A percentile compares a stretch with the other conserved stretches of the same genome.
phyloP scores from a whole-genome alignment of 305 asterid genomes.

The Coffea humblotiana region DNA sequence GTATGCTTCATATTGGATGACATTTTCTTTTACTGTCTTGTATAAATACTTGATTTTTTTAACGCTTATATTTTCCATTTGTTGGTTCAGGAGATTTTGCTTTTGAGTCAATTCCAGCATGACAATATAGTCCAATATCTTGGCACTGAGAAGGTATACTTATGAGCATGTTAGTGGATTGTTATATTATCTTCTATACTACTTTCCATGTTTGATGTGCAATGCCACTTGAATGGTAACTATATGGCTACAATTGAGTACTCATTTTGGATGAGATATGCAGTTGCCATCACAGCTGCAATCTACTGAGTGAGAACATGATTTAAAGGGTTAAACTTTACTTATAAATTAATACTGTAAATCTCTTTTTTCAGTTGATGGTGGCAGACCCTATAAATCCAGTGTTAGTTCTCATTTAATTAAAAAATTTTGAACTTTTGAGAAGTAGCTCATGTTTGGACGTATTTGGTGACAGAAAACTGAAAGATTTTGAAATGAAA shows the following conservation, averaged over 20 bases:
- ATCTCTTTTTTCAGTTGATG: not conserved
- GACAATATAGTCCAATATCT: conserved; percentile 88
- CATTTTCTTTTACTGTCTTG: conserved; percentile 12
- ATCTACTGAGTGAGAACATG: not conserved
- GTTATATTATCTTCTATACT: not conserved
- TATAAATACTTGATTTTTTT: conserved; percentile 13
- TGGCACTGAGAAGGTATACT: conserved; percentile 77
- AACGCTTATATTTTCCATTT: conserved; percentile 17
- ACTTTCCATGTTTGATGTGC: not conserved
- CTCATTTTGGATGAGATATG: not conserved
- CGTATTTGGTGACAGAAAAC: not conserved
- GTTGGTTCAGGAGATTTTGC: conserved; percentile 70
- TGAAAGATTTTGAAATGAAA: not conserved
- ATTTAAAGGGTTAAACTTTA: not conserved
- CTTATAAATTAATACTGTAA: not conserved
- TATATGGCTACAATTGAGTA: not conserved
- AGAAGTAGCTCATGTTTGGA: not conserved
- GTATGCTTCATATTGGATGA: not conserved
- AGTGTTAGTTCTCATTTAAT: not conserved
- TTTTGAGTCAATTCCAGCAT: conserved; percentile 81
- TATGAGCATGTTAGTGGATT: not conserved
- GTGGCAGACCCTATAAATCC: not conserved
- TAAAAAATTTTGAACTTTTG: not conserved
- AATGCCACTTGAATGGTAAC: not conserved
- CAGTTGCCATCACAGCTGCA: not conserved